Base-by-base conservation (phyloP, 1,139 yeast species). In the Geotrichum histeridarum region DNA sequence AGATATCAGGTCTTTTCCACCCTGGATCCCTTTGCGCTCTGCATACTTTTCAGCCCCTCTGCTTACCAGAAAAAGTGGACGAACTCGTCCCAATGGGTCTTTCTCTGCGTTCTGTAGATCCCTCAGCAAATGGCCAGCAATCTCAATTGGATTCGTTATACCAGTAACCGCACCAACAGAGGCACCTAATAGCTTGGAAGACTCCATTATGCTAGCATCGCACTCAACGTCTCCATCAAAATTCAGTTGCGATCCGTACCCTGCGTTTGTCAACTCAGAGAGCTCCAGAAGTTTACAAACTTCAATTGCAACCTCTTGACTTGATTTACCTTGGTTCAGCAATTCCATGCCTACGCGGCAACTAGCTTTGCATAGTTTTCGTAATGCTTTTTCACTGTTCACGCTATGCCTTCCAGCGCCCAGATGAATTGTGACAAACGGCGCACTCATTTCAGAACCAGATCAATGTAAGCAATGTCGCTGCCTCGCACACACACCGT, bases 171-270 rank as follows among this genome's bases (percentile, higher is more conserved):
- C 65, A 0, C 74, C 75, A 1, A 73, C 73, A 3, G 66, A 57
- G 0, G 67, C 69, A 5, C 63, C 60, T 1, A 55, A 60, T 41
- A 38, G 59, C 57, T 18, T 30, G 22, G 35, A 35, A 4, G 60
- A 59, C 39, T 60, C 59, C 59, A 71, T 63, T 11, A 73, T 56
- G 0, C 68, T 60, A 1, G 81, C 78, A 64, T 82, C 87, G 60
- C 83, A 79, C 57, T 77, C 80, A 0, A 80, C 81, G 3, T 66
- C 55, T 0, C 84, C 84, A 1, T 64, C 56, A 9, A 68, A 55
- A 57, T 78, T 77, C 53, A 81, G 66, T 15, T 80, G 77, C 1
- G 84, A 77, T 1, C 86, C 86, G 51, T 63, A 67, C 0, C 86
- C 87, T 2, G 84, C 78, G 62, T 82, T 82, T 12, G 84, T 80